phyloP scores from a whole-genome alignment of 164 flowering plant species.

The Aristolochia fimbriata region DNA sequence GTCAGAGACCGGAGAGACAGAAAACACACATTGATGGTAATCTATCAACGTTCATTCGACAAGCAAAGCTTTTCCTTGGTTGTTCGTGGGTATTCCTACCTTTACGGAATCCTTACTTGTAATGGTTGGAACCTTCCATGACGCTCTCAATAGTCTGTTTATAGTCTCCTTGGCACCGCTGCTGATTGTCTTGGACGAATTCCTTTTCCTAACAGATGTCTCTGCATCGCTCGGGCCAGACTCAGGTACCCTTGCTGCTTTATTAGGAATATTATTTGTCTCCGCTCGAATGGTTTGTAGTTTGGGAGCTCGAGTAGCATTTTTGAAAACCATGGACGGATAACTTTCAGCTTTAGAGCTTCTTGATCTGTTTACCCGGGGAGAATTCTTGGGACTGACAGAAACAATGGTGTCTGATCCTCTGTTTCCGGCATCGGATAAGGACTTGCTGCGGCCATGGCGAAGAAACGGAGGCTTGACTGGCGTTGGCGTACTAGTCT shows the following conservation, averaged over 20 bases:
- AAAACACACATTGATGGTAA: too few species aligned
- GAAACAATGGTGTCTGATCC: not conserved
- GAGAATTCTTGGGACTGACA: too few species aligned
- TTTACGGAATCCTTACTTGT: not conserved
- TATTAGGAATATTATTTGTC: not conserved
- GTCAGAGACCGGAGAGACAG: too few species aligned
- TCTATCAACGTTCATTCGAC: not conserved
- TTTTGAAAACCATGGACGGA: too few species aligned
- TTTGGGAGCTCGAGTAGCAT: too few species aligned
- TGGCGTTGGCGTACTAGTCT: constrained; percentile 9
- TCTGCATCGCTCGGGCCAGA: not conserved
- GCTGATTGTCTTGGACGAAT: constrained; percentile 5
- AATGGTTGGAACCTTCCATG: constrained; percentile 2
- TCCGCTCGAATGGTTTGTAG: not conserved
- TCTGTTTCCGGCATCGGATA: not conserved
- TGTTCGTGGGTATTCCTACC: not conserved
- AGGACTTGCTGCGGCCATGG: constrained; percentile 10
- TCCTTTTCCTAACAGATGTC: not conserved
- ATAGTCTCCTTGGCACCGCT: constrained; percentile 15
- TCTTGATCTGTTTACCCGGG: not conserved
- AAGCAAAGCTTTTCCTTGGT: constrained; percentile 2
- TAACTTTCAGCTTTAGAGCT: not conserved
- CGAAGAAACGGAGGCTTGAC: constrained; percentile 10
- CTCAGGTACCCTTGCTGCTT: not conserved
- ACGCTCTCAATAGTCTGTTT: constrained; percentile 4